Percentiles rank a stretch among this genome's conserved stretches.
Evolutionary conservation across 2,329 filamentous ascomycete species (phyloP).

Genomic region (Pseudocercospora pini-densiflorae): DNA sequence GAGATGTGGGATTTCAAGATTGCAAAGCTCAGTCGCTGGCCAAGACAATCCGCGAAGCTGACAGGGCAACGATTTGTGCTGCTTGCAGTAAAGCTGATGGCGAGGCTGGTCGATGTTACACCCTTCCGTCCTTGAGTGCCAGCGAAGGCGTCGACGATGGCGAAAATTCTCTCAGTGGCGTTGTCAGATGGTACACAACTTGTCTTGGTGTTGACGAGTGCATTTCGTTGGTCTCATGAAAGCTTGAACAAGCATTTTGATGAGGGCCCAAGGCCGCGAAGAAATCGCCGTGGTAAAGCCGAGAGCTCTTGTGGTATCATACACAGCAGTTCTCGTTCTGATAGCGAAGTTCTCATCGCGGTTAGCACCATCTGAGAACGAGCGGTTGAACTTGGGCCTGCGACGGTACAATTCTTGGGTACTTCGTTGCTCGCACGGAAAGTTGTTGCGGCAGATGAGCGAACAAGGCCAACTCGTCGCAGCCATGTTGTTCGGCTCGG

Average conservation of each 20-base stretch:
- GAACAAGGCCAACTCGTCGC: background rate
- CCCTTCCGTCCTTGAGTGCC: background rate
- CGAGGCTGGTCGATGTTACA: background rate
- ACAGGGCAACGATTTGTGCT: conserved; percentile 7
- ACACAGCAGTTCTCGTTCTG: no score
- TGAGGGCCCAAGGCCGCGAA: background rate
- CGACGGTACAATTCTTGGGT: no score
- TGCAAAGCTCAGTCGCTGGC: conserved; percentile 14
- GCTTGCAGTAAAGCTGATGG: conserved; percentile 10
- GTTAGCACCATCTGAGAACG: no score
- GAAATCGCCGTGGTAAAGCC: background rate
- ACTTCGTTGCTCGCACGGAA: background rate
- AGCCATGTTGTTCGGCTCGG: background rate
- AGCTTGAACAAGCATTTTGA: background rate
- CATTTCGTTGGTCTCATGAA: no score
- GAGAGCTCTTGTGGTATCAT: no score
- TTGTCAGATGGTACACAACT: background rate
- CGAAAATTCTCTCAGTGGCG: background rate
- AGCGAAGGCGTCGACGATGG: background rate
- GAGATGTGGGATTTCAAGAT: conserved; percentile 8
- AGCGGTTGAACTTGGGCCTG: no score
- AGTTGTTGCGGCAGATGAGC: background rate
- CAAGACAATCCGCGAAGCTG: conserved; percentile 18
- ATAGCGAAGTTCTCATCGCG: no score
- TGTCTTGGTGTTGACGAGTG: background rate